phyloP scores from a whole-genome alignment of 2,329 filamentous ascomycete genomes.

The Diaporthe velutina region DNA sequence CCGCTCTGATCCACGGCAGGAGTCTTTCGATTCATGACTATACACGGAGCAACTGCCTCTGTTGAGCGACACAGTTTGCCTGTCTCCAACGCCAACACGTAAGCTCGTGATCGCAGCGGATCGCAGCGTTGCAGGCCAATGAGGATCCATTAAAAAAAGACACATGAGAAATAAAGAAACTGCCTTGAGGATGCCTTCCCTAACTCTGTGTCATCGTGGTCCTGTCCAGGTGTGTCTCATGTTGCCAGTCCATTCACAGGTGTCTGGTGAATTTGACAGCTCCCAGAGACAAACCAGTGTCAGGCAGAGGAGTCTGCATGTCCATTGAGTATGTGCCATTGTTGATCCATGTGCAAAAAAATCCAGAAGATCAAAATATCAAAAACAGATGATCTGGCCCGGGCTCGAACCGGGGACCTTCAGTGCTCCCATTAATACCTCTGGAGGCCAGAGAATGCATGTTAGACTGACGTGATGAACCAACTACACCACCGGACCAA shows the following conservation, averaged over 20 bases:
- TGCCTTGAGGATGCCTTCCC: no score
- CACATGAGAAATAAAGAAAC: neutral
- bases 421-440: neutral
- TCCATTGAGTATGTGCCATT: no score
- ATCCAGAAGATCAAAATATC: neutral
- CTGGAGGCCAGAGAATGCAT: neutral
- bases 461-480: slow-evolving; percentile 35
- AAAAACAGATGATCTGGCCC: slow-evolving; percentile 28
- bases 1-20: neutral
- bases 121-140: neutral
- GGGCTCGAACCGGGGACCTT: slow-evolving; percentile 34
- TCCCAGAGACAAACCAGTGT: no score
- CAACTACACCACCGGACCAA: slow-evolving; percentile 34
- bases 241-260: neutral
- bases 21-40: neutral
- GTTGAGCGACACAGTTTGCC: neutral
- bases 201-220: no score
- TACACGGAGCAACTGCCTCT: neutral
- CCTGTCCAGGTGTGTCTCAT: neutral
- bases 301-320: neutral
- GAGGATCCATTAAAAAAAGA: neutral
- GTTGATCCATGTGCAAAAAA: neutral
- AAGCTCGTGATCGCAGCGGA: no score
- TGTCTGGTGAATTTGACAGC: neutral
- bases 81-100: neutral